Base-by-base conservation (phyloP, 2,329 filamentous ascomycete genomes). In the Rhinocladiella similis region DNA sequence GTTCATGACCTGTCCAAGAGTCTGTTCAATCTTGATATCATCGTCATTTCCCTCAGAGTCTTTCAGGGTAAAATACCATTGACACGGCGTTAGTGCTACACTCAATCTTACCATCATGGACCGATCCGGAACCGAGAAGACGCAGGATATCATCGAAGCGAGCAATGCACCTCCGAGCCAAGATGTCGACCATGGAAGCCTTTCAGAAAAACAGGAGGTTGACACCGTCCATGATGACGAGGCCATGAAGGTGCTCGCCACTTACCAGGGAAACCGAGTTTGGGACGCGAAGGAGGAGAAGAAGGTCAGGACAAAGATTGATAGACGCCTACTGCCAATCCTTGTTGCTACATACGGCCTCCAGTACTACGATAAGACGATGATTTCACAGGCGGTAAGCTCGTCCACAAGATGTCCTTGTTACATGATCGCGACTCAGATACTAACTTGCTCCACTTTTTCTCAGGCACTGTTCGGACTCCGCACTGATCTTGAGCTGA, bases 351-450 rank as follows among this genome's bases (percentile, higher is more conserved):
- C 75, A 1, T 86, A 86, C 65, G 58, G 54, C 3, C 22, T 63
- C 14, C 56, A 45, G 18, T 50, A 80, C 56, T 79, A 82, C 62
- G 80, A 83, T 67, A 84, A 84, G 68, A 78, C 79, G 2, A 81
- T 83, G 75, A 66, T 83, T 14, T 77, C 74, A 1, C 79, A 82
- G 61, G 80, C 80, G 45, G 78, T 78, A 54, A 68, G 63, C n/a
- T 18, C 22, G 18, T 19, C 25, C 35, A 18, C 10, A 18, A 41
- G 16, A 3, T 12, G 14, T 41, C 38, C 38, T 41, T 16, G 29
- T 18, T 9, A 16, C 35, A 38, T 38, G 13, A 4, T 38, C 35
- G 35, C 14, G 6, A n/a, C 12, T 5, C 4, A 41, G n/a, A 16
- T 12, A 19, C 38, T 41, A 3, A 41, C 14, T 16, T 41, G 5